phyloP scores from a whole-genome alignment of 768 basidiomycete species.

The Pleurotus pulmonarius region DNA sequence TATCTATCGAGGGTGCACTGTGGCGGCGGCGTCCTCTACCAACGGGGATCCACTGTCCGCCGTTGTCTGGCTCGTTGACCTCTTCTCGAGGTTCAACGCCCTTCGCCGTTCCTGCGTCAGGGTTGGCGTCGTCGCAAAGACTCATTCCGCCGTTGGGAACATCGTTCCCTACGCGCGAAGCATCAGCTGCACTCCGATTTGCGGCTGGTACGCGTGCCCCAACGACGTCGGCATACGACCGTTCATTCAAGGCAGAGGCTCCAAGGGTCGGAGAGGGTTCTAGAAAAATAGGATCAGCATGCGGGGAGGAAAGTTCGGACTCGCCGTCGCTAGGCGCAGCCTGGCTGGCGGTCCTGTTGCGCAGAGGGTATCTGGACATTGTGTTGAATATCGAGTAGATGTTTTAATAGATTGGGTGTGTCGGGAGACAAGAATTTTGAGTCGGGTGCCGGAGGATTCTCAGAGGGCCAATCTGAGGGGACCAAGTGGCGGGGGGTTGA shows the following conservation, averaged over 20 bases:
- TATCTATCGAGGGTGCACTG: neutral
- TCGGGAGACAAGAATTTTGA: neutral
- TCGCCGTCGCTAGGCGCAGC: neutral
- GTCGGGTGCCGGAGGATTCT: neutral
- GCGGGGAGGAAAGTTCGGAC: neutral
- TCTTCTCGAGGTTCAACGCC: neutral
- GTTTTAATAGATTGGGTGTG: too few relatives aligned
- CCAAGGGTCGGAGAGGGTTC: neutral
- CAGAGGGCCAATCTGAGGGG: slow-evolving; percentile 4
- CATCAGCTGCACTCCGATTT: neutral
- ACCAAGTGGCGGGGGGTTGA: neutral
- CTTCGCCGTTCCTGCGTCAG: too few relatives aligned
- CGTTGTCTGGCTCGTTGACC: neutral
- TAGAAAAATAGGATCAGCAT: neutral
- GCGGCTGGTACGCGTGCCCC: neutral
- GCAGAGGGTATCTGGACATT: neutral
- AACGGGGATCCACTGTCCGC: neutral
- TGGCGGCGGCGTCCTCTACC: neutral
- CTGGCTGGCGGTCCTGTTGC: neutral
- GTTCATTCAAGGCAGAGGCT: neutral
- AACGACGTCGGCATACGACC: neutral
- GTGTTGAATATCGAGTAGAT: neutral
- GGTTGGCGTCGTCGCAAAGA: too few relatives aligned
- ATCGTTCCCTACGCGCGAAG: neutral
- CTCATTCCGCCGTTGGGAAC: too few relatives aligned